Evolutionary conservation across 805 yeast species (phyloP).

Genomic region (Saturnispora dispora): DNA sequence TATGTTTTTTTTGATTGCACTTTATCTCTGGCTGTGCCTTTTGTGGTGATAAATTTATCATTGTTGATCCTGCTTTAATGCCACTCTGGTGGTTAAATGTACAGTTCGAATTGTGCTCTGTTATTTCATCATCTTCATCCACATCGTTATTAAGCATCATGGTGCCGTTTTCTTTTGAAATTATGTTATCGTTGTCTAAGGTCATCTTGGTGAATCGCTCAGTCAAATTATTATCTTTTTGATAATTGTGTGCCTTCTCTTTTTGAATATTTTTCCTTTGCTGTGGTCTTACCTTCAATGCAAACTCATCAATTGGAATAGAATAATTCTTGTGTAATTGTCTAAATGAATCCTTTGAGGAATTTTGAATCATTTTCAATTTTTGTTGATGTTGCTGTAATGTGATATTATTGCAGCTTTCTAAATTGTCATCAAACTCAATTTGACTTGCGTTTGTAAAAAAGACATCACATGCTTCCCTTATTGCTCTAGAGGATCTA

Average conservation of each 20-base stretch:
- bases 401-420: conserved; percentile 1
- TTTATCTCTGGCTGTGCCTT: not conserved
- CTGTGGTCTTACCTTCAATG: not conserved
- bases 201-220: not conserved
- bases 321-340: not conserved
- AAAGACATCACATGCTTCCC: conserved; percentile 6
- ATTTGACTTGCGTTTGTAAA: conserved; percentile 9
- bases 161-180: not conserved
- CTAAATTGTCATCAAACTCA: conserved; percentile 6
- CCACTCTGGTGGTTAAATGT: not conserved
- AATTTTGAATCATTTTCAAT: conserved; percentile 4
- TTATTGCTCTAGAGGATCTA: not conserved
- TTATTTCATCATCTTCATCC: not conserved
- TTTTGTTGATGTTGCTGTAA: conserved; percentile 9
- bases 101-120: not conserved
- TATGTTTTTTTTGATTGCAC: not conserved
- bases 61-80: not conserved
- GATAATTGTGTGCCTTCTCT: not conserved
- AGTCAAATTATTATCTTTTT: not conserved
- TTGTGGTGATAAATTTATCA: conserved; percentile 3
- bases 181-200: not conserved
- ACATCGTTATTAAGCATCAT: not conserved
- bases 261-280: not conserved
- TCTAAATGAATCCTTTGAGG: conserved; percentile 1
- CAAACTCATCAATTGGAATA: not conserved